Base-by-base conservation (phyloP, 768 basidiomycete genomes). In the Podaxis carcinomalis region DNA sequence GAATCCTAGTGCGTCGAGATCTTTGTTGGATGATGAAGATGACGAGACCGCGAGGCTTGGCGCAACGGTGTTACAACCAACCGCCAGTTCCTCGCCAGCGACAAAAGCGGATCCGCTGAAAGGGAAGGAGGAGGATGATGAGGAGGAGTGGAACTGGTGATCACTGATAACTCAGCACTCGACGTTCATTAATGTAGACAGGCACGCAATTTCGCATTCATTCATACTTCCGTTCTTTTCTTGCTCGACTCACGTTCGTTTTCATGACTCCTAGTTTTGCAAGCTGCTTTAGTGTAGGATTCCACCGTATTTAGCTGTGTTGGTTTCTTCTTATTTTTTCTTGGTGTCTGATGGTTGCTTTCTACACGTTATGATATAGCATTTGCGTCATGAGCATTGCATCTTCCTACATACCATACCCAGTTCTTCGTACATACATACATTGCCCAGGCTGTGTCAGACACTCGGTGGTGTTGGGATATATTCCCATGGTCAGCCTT, bases 111-210 rank as follows among this genome's bases (percentile, higher is more conserved):
- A 39, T n/a, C 52, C 40, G 23, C 44, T 21, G 21, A 28, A 56
- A 53, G 54, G 23, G 25, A 50, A 57, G 19, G 37, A 67, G 39
- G 66, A 66, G 0, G 67, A 68, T 10, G 75, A 82, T 44, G 83
- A 82, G 51, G 82, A 85, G 27, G 80, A 80, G 61, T 87, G 84
- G 85, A 86, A 86, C 65, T 87, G 85, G 85, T 60, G 25, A 49
- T 49, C 23, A 2, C 11, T 49, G 2, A 11, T n/a, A 11, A 27
- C 9, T 9, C 32, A 32, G 32, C 23, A 6, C 19, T 44, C 14
- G 19, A 19, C 19, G 42, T 44, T 16, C 19, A 44, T 44, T 5
- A 19, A 44, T 19, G 7, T 44, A 19, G 42, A 44, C 42, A 32
- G 32, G 32, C 32, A 9, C 40, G 5, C 40, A 14, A 7, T 42